Percentiles rank a stretch among this genome's conserved stretches.
Conservation (phyloP, 1,139 yeast species). For the Saccharomyces uvarum region DNA sequence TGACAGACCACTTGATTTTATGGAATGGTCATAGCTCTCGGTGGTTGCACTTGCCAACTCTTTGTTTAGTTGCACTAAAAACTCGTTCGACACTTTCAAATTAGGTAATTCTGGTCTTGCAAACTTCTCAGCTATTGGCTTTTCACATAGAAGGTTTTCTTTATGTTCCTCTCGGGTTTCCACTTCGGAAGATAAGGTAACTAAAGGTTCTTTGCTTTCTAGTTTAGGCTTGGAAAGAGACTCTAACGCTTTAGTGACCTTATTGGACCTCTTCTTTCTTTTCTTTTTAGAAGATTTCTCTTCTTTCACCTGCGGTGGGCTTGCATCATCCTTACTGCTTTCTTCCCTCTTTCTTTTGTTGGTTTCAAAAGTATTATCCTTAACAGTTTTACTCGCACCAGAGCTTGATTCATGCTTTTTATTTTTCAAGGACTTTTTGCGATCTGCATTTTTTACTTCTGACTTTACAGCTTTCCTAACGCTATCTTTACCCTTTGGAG, state of each 20-base stretch:
- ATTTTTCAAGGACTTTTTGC: background rate
- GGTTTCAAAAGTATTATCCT: background rate
- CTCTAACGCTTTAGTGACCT: background rate
- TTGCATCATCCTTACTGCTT: background rate
- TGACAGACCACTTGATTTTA: background rate
- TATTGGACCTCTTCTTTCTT: background rate
- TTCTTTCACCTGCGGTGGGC: background rate
- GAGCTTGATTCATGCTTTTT: background rate
- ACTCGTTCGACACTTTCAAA: constrained; percentile 12
- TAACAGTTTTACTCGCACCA: background rate
- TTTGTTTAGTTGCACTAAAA: constrained; percentile 4
- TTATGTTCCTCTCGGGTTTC: background rate
- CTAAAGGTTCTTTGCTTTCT: background rate
- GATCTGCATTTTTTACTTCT: background rate
- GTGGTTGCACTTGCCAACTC: constrained; percentile 1
- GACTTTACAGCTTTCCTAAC: background rate
- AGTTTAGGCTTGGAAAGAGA: background rate
- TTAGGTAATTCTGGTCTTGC: constrained; percentile 9
- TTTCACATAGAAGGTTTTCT: background rate
- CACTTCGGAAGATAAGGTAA: background rate
- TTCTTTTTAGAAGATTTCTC: background rate
- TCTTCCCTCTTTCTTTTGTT: background rate
- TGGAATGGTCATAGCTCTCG: background rate
- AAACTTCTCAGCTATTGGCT: background rate
- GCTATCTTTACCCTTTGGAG: background rate